These are phyloP conservation scores for Trypanosoma brucei DNA, from an alignment of 208 protist species.

Conservation along the genomic window DNA sequence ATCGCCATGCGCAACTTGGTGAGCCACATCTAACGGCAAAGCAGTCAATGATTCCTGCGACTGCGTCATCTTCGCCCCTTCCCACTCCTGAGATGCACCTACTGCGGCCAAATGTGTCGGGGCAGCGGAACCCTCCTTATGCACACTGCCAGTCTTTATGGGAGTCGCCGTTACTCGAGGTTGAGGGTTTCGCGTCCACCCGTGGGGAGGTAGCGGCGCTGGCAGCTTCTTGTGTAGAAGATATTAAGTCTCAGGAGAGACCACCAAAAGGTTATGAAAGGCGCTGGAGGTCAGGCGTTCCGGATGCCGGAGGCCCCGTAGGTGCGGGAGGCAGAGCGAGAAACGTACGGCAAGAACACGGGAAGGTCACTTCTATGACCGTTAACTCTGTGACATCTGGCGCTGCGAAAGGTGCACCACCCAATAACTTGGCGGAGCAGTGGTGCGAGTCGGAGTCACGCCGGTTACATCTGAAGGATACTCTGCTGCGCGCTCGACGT, in stretches of 20 bases:
- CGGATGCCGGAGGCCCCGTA: not conserved
- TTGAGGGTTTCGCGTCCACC: too few relatives aligned
- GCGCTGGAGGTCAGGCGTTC: slow-evolving; percentile 8
- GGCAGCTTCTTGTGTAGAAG: not conserved
- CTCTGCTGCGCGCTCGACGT: slow-evolving; percentile 2
- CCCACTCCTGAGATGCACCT: not conserved
- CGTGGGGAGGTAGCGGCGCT: not conserved
- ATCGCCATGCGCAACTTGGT: slow-evolving; percentile 45
- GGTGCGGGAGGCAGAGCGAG: not conserved
- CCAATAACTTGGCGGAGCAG: slow-evolving; percentile 11
- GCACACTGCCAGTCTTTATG: too few relatives aligned
- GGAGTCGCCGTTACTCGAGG: too few relatives aligned
- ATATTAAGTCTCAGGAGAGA: slow-evolving; percentile 1
- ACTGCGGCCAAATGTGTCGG: not conserved
- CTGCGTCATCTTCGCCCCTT: not conserved
- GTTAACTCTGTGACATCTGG: not conserved
- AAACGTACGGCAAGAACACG: too few relatives aligned
- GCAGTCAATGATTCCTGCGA: not conserved
- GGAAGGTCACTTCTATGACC: not conserved
- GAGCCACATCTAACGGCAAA: slow-evolving; percentile 23
- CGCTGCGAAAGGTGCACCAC: not conserved
- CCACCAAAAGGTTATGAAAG: slow-evolving; percentile 3
- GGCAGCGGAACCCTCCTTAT: too few relatives aligned
- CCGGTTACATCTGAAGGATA: slow-evolving; percentile 10
- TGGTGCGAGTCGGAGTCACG: slow-evolving; percentile 16